Evolutionary conservation across 192 early-diverging fungal species (phyloP).

Genomic region (Haplosporangium gracile): DNA sequence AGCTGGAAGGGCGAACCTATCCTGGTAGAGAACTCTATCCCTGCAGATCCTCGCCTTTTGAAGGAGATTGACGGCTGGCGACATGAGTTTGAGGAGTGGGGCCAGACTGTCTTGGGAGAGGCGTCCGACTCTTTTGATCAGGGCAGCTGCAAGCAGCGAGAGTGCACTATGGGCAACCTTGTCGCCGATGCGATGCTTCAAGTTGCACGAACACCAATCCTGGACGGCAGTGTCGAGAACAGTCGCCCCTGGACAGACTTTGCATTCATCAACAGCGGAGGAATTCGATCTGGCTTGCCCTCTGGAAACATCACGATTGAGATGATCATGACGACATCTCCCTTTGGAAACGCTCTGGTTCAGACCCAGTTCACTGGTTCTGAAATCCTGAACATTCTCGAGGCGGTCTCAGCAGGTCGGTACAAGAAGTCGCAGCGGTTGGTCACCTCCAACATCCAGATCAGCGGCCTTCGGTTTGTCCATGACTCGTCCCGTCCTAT

Average conservation of each 20-base stretch:
- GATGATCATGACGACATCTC: slow-evolving; percentile 68
- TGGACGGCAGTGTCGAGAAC: neutral
- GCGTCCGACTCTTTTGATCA: slow-evolving; percentile 60
- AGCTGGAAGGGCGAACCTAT: slow-evolving; percentile 71
- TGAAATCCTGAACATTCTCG: slow-evolving; percentile 65
- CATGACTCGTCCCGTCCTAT: slow-evolving; percentile 46
- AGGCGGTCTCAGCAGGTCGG: slow-evolving; percentile 53
- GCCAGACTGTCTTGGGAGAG: slow-evolving; percentile 58
- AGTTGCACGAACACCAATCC: slow-evolving; percentile 24
- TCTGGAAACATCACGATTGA: slow-evolving; percentile 69
- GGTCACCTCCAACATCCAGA: slow-evolving; percentile 70
- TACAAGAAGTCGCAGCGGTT: slow-evolving; percentile 45
- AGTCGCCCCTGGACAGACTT: slow-evolving; percentile 55
- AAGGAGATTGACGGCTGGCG: slow-evolving; percentile 60
- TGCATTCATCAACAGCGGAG: slow-evolving; percentile 73
- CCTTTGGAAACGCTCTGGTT: slow-evolving; percentile 73
- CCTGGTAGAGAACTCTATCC: slow-evolving; percentile 64
- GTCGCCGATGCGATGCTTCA: slow-evolving; percentile 76
- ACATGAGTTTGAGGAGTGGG: slow-evolving; percentile 62
- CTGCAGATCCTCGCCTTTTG: slow-evolving; percentile 60
- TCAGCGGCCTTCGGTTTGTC: slow-evolving; percentile 66
- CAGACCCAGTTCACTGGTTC: slow-evolving; percentile 64
- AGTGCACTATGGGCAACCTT: slow-evolving; percentile 75
- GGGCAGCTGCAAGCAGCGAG: slow-evolving; percentile 56
- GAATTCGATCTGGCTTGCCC: slow-evolving; percentile 69